phyloP scores from a whole-genome alignment of 805 yeast species.

The Lachancea sp. region DNA sequence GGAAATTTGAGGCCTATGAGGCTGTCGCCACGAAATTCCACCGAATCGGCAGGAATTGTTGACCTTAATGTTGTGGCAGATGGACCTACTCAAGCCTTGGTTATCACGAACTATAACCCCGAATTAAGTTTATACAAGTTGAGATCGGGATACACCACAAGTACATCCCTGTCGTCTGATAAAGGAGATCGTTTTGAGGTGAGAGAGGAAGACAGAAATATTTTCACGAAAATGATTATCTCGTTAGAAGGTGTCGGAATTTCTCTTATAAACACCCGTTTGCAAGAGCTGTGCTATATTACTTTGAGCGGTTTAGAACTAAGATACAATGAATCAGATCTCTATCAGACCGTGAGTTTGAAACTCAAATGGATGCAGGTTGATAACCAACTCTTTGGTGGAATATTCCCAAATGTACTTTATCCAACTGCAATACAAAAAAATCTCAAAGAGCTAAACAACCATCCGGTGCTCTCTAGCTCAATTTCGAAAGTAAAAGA shows the following conservation, averaged over 20 bases:
- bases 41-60: slow-evolving; percentile 46
- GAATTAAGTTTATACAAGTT: slow-evolving; percentile 65
- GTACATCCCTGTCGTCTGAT: slow-evolving; percentile 32
- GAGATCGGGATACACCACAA: slow-evolving; percentile 23
- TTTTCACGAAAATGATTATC: slow-evolving; percentile 42
- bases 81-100: slow-evolving; percentile 87
- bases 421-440: slow-evolving; percentile 90
- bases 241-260: slow-evolving; percentile 81
- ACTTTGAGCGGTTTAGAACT: slow-evolving; percentile 77
- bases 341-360: slow-evolving; percentile 71
- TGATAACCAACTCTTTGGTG: slow-evolving; percentile 86
- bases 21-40: slow-evolving; percentile 43
- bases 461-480: slow-evolving; percentile 86
- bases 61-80: slow-evolving; percentile 93
- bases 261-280: slow-evolving; percentile 65
- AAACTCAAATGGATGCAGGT: slow-evolving; percentile 92
- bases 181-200: slow-evolving; percentile 49
- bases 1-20: slow-evolving; percentile 87
- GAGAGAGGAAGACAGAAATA: slow-evolving; percentile 31
- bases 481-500: slow-evolving; percentile 81
- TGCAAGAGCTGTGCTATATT: slow-evolving; percentile 77
- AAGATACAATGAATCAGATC: slow-evolving; percentile 73
- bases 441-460: slow-evolving; percentile 72
- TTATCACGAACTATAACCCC: slow-evolving; percentile 77
- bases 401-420: slow-evolving; percentile 77